phyloP scores from a whole-genome alignment of 2,329 filamentous ascomycete species.

The Curvularia eragrostidis region DNA sequence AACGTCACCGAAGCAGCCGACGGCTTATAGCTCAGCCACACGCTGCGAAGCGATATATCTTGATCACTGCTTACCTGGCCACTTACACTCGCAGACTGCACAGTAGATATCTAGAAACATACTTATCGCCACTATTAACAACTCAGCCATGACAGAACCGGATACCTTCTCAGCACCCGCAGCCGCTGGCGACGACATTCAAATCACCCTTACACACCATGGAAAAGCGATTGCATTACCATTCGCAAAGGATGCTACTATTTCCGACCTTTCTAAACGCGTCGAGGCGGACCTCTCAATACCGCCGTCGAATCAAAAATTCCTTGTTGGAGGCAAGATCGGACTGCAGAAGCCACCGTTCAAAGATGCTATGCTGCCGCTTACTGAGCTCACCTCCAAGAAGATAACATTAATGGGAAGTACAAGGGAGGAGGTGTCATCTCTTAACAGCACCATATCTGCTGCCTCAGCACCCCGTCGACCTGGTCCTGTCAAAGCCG shows the following conservation, averaged over 20 bases:
- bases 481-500: slow-evolving; percentile 51
- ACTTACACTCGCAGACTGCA: slow-evolving; percentile 20
- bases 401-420: slow-evolving; percentile 72
- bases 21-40: slow-evolving; percentile 26
- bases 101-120: slow-evolving; percentile 6
- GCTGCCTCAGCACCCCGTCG: slow-evolving; percentile 51
- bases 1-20: slow-evolving; percentile 41
- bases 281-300: slow-evolving; percentile 66
- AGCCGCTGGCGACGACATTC: slow-evolving; percentile 26
- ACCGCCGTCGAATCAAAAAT: slow-evolving; percentile 70
- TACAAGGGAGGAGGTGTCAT: slow-evolving; percentile 65
- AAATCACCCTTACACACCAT: slow-evolving; percentile 63
- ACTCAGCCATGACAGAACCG: slow-evolving; percentile 24
- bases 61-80: slow-evolving; percentile 38
- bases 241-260: slow-evolving; percentile 59
- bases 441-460: slow-evolving; percentile 54
- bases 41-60: slow-evolving; percentile 36
- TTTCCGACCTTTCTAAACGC: slow-evolving; percentile 64
- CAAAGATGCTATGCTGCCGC: slow-evolving; percentile 61
- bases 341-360: slow-evolving; percentile 71
- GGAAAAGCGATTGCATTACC: slow-evolving; percentile 58
- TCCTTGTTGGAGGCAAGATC: slow-evolving; percentile 68
- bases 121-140: neutral
- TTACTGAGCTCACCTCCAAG: slow-evolving; percentile 60
- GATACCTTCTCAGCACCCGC: slow-evolving; percentile 14